These are phyloP conservation scores for Acarospora socialis DNA, from an alignment of 2,329 filamentous ascomycete genomes.

Conservation along the genomic window DNA sequence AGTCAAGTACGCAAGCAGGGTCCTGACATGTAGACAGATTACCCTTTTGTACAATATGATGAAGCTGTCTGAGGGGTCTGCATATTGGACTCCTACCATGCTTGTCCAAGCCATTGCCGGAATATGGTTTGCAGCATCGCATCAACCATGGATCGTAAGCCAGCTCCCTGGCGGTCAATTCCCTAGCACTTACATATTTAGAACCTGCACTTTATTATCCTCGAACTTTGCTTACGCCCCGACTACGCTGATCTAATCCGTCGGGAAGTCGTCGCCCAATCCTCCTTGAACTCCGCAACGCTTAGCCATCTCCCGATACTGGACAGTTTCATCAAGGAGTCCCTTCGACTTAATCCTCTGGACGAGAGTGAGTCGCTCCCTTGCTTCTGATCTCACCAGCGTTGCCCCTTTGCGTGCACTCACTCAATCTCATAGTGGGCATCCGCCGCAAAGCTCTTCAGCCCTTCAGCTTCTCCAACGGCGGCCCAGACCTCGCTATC, in stretches of 20 bases:
- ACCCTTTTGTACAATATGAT: conserved; percentile 12
- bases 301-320: conserved; percentile 9
- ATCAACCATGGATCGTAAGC: conserved; percentile 15
- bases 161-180: not conserved
- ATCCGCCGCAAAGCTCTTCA: conserved; percentile 14
- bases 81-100: conserved; percentile 11
- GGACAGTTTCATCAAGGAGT: conserved; percentile 16
- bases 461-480: conserved; percentile 10
- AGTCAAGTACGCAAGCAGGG: not conserved
- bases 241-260: conserved; percentile 9
- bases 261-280: conserved; percentile 8
- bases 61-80: conserved; percentile 7
- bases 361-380: conserved; percentile 10
- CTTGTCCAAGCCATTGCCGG: conserved; percentile 11
- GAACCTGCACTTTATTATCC: conserved; percentile 14
- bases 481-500: conserved; percentile 3
- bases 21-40: conserved; percentile 4
- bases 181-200: not conserved
- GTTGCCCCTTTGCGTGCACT: not conserved
- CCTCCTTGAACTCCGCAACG: conserved; percentile 5
- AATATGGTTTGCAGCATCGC: conserved; percentile 14
- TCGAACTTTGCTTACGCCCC: conserved; percentile 11
- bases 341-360: conserved; percentile 12
- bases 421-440: conserved; percentile 5
- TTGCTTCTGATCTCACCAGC: too few species aligned